Conservation (phyloP, 2,329 filamentous ascomycete genomes). For the Colletotrichum truncatum region DNA sequence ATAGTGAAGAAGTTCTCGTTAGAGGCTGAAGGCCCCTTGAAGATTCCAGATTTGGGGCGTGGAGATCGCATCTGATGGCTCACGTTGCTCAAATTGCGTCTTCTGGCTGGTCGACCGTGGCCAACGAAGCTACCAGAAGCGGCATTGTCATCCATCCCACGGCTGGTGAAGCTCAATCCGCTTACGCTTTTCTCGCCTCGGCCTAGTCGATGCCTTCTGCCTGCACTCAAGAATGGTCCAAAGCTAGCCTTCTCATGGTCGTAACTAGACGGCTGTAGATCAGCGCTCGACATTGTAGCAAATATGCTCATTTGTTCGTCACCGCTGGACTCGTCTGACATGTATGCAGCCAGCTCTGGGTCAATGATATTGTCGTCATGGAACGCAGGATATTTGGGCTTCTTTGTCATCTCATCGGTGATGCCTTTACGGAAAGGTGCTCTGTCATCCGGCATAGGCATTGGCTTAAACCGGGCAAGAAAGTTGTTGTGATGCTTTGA, state of each 20-base stretch:
- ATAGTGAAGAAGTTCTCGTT: constrained; percentile 59
- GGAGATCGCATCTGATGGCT: constrained; percentile 82
- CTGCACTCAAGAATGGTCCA: constrained; percentile 75
- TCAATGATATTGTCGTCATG: constrained; percentile 99
- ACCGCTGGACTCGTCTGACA: constrained; percentile 94
- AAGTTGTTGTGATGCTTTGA: constrained; percentile 80
- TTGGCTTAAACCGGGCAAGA: constrained; percentile 77
- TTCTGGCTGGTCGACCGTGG: constrained; percentile 70
- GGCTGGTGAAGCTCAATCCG: constrained; percentile 74
- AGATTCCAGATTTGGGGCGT: constrained; percentile 65
- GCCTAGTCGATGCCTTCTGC: constrained; percentile 79
- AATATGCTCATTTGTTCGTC: constrained; percentile 93
- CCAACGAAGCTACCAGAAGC: constrained; percentile 66
- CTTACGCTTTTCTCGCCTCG: constrained; percentile 80
- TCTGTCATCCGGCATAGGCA: constrained; percentile 75
- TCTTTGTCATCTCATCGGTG: constrained; percentile 72
- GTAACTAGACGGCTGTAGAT: constrained; percentile 69
- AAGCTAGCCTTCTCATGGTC: constrained; percentile 82
- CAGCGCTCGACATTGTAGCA: constrained; percentile 74
- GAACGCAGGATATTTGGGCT: constrained; percentile 83
- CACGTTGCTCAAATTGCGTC: constrained; percentile 85
- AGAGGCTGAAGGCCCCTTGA: constrained; percentile 64
- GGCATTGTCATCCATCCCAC: constrained; percentile 73
- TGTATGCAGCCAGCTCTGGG: constrained; percentile 91
- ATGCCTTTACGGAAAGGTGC: constrained; percentile 85